Evolutionary conservation across 768 basidiomycete species (phyloP), one percentile per base, ranked within the genome.

Genomic region (Russula foetens): DNA sequence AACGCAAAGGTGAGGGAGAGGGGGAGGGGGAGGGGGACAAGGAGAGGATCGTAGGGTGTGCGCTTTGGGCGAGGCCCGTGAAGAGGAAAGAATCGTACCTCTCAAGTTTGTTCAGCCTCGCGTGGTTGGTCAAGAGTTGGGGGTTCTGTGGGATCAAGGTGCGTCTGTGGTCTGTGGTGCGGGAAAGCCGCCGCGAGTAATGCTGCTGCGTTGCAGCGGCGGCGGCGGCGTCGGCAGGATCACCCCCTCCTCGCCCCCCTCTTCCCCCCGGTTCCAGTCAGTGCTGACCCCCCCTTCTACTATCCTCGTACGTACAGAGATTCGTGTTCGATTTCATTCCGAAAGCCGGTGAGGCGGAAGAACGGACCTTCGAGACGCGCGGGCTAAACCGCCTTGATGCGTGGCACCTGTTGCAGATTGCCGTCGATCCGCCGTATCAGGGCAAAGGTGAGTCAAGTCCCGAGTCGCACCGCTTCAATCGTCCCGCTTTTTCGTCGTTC

Each of bases 41-140:
- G 49, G 15, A 11, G 59, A 53, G 41, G 48, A 59, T 69, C 33
- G 58, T 57, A 14, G 67, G 50, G 1, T 59, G 60, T 31, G 59
- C 66, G 17, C 28, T 68, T 29, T 69, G 68, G 67, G 29, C 67
- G 2, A 35, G 35, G 26, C 66, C 67, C 1, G 67, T 62, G 17
- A 35, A 43, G 55, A 59, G 39, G 17, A 48, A 65, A 31, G 60
- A 67, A 38, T 26, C 56, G 14, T 48, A 7, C 31, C 52, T 17
- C 26, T 54, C n/a, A 64, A 62, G 17, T 19, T 62, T 5, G n/a
- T 19, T 68, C 15, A 55, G 62, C 24, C 52, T 56, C n/a, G 64
- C 59, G 55, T 58, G 49, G 51, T 35, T 51, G 14, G n/a, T 64
- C 3, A 45, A 46, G 29, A 53, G 46, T 9, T 69, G 67, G 67